Conservation (phyloP, 192 early-diverging fungal genomes). For the Podila verticillata region DNA sequence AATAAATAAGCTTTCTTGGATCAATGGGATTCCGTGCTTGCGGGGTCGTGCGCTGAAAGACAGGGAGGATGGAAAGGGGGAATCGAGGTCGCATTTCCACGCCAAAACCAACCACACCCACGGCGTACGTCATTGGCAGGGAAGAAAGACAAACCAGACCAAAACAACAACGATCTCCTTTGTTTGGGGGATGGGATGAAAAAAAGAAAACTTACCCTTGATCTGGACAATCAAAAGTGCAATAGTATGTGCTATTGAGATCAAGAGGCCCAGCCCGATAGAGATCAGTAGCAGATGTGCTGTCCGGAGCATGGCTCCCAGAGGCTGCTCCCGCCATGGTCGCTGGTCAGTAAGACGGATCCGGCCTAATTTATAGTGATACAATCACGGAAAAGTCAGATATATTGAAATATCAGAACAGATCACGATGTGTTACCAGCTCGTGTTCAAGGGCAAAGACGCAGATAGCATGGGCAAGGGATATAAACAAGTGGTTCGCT, state of each 20-base stretch:
- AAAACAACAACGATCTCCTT: too few relatives aligned
- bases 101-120: too few relatives aligned
- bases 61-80: neutral
- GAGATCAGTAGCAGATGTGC: constrained; percentile 16
- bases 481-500: too few relatives aligned
- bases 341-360: constrained; percentile 22
- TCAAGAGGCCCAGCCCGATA: constrained; percentile 19
- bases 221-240: constrained; percentile 22
- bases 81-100: neutral
- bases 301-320: constrained; percentile 5
- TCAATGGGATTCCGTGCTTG: neutral
- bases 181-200: too few relatives aligned
- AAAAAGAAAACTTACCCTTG: constrained; percentile 14
- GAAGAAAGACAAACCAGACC: too few relatives aligned
- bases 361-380: constrained; percentile 12
- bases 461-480: too few relatives aligned
- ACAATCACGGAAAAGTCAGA: neutral
- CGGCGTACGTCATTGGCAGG: too few relatives aligned
- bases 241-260: constrained; percentile 24
- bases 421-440: too few relatives aligned
- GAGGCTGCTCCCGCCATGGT: constrained; percentile 22
- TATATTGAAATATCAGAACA: neutral
- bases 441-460: too few relatives aligned
- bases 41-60: neutral
- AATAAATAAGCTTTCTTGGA: constrained; percentile 2